These are phyloP conservation scores for Anthostomella pinea DNA, from an alignment of 2,329 filamentous ascomycete species.

Conservation along the genomic window DNA sequence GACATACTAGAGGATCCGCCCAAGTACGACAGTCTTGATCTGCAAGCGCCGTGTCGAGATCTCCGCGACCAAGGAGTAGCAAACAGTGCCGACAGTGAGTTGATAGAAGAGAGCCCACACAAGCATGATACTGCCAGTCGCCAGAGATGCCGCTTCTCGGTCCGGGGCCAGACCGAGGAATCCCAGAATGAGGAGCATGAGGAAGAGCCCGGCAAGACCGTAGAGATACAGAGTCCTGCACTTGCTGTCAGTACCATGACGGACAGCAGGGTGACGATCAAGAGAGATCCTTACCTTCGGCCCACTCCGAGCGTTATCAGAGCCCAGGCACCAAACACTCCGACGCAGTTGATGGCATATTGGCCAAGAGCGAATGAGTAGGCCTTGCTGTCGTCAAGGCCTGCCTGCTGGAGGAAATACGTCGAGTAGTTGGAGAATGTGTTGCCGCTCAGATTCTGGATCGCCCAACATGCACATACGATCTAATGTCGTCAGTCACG, in stretches of 20 bases:
- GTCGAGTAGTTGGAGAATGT: constrained; percentile 65
- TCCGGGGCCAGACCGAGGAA: constrained; percentile 77
- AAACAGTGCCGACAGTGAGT: constrained; percentile 82
- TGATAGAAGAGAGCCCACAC: constrained; percentile 82
- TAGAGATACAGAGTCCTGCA: constrained; percentile 66
- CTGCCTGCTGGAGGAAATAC: constrained; percentile 59
- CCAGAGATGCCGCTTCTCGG: constrained; percentile 61
- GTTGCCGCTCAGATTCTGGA: constrained; percentile 62
- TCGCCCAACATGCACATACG: constrained; percentile 62
- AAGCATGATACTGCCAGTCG: constrained; percentile 83
- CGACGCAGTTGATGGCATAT: constrained; percentile 72
- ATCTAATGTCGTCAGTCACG: constrained; percentile 37
- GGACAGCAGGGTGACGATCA: constrained; percentile 1
- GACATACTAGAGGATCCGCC: constrained; percentile 68
- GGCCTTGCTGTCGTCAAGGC: constrained; percentile 48
- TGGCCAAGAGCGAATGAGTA: constrained; percentile 63
- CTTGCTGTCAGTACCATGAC: constrained; percentile 30
- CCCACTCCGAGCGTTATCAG: constrained; percentile 74
- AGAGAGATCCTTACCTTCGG: constrained; percentile 47
- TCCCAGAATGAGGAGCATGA: constrained; percentile 79
- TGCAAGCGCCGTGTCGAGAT: constrained; percentile 78
- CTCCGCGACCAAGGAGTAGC: constrained; percentile 85
- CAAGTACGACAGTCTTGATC: constrained; percentile 89
- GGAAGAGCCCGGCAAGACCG: constrained; percentile 69
- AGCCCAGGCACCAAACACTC: constrained; percentile 78